A percentile compares a stretch with the other conserved stretches of the same genome.
Conservation (phyloP, 2,329 filamentous ascomycete genomes). For the Colletotrichum musicola region DNA sequence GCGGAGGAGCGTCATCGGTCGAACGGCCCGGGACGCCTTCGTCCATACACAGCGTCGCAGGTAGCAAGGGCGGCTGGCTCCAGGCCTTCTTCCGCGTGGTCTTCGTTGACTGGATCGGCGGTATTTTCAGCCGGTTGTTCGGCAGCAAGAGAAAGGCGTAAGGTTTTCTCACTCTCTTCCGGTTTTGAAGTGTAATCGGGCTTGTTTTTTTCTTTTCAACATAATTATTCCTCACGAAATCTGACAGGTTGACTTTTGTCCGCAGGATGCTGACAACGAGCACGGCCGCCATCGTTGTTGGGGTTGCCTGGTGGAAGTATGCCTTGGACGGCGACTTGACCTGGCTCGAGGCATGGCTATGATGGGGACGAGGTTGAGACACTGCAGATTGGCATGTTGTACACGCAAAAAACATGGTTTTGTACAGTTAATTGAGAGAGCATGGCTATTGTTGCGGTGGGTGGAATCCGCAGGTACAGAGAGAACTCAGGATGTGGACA, state of each 20-base stretch:
- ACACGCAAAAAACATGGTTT: neutral
- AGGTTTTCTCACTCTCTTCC: slow-evolving; percentile 32
- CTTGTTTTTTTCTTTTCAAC: slow-evolving; percentile 1
- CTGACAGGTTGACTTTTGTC: slow-evolving; percentile 39
- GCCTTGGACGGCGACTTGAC: slow-evolving; percentile 26
- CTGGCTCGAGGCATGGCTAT: slow-evolving; percentile 12
- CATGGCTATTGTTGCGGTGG: neutral
- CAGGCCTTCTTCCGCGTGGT: slow-evolving; percentile 49
- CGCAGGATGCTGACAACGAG: slow-evolving; percentile 38
- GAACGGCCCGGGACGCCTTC: slow-evolving; percentile 40
- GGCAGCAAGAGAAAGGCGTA: slow-evolving; percentile 39
- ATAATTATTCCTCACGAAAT: slow-evolving; percentile 30
- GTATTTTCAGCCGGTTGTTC: slow-evolving; percentile 45
- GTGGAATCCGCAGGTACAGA: neutral
- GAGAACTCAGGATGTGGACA: neutral
- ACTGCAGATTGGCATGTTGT: neutral
- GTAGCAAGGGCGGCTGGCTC: slow-evolving; percentile 48
- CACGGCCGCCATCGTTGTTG: slow-evolving; percentile 35
- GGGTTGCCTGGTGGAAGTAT: slow-evolving; percentile 36
- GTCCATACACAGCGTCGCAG: slow-evolving; percentile 42
- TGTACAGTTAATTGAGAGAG: slow-evolving; percentile 18
- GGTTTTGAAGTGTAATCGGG: slow-evolving; percentile 11
- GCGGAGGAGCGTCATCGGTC: slow-evolving; percentile 22
- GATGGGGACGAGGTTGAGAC: neutral
- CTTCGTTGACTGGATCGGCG: slow-evolving; percentile 56